Evolutionary conservation across 2,329 filamentous ascomycete species (phyloP).

Genomic region (Venturia nashicola): DNA sequence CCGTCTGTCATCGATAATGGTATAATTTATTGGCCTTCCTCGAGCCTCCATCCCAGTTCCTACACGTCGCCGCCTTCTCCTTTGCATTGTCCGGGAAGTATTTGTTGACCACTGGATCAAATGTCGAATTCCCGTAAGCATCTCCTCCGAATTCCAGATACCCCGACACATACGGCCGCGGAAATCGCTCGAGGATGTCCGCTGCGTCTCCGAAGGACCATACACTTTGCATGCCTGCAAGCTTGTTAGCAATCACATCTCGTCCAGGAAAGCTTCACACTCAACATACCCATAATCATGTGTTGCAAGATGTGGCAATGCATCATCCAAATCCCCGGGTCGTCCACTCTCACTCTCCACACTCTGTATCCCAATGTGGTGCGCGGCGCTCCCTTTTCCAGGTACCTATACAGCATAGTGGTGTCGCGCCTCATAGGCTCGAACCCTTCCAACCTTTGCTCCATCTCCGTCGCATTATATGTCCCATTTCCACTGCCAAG

Average conservation of each 20-base stretch:
- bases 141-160: constrained; percentile 33
- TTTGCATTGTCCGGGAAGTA: constrained; percentile 2
- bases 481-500: constrained; percentile 41
- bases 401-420: constrained; percentile 46
- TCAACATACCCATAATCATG: constrained; percentile 39
- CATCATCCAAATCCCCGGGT: constrained; percentile 48
- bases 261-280: background rate
- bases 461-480: constrained; percentile 39
- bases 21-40: background rate
- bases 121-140: constrained; percentile 25
- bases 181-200: constrained; percentile 25
- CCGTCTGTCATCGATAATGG: background rate
- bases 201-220: constrained; percentile 33
- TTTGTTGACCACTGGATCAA: constrained; percentile 12
- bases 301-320: constrained; percentile 49
- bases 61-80: background rate
- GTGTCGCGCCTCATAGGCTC: constrained; percentile 33
- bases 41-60: background rate
- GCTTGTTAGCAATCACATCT: background rate
- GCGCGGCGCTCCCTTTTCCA: constrained; percentile 25
- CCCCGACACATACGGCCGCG: constrained; percentile 22
- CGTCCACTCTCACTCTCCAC: constrained; percentile 43
- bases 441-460: constrained; percentile 27
- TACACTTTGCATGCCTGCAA: constrained; percentile 30
- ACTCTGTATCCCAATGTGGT: constrained; percentile 45